Conservation (phyloP, 768 basidiomycete genomes). For the Grammothele lineata region DNA sequence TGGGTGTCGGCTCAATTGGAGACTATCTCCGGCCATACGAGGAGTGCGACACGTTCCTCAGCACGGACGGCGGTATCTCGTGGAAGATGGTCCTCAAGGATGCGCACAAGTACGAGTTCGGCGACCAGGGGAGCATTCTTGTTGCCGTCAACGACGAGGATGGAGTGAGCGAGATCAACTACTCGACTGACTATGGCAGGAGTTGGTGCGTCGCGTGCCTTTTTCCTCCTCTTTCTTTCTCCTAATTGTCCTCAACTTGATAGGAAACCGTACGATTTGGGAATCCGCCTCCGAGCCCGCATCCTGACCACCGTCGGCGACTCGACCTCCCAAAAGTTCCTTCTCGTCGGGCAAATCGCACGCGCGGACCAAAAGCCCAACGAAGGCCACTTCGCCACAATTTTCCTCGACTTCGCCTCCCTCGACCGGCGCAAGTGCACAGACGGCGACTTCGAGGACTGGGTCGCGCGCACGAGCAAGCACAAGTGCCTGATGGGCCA, state of each 20-base stretch:
- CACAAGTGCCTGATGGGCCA: slow-evolving; percentile 91
- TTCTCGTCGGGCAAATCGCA: slow-evolving; percentile 76
- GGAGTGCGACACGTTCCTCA: slow-evolving; percentile 91
- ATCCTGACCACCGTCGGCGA: slow-evolving; percentile 89
- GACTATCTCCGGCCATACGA: slow-evolving; percentile 63
- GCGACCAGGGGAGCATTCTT: slow-evolving; percentile 79
- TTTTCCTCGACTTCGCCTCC: slow-evolving; percentile 80
- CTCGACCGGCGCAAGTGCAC: slow-evolving; percentile 66
- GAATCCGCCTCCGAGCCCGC: slow-evolving; percentile 63
- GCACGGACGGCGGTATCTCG: slow-evolving; percentile 80
- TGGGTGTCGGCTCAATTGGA: slow-evolving; percentile 95
- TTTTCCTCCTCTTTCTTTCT: neutral
- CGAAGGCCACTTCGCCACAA: slow-evolving; percentile 59
- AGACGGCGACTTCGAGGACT: slow-evolving; percentile 73
- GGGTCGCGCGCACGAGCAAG: slow-evolving; percentile 72
- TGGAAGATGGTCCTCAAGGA: slow-evolving; percentile 76
- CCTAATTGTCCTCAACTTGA: neutral
- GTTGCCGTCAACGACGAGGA: slow-evolving; percentile 87
- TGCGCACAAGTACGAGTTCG: slow-evolving; percentile 95
- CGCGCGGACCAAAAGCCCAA: slow-evolving; percentile 51
- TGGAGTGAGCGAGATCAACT: slow-evolving; percentile 58
- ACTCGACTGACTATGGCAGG: slow-evolving; percentile 78
- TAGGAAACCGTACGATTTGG: slow-evolving; percentile 74
- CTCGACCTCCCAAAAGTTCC: slow-evolving; percentile 94
- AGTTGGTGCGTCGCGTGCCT: slow-evolving; percentile 59